Evolutionary conservation across 2,329 filamentous ascomycete genomes (phyloP).

Genomic region (Allantophomopsis lycopodina): DNA sequence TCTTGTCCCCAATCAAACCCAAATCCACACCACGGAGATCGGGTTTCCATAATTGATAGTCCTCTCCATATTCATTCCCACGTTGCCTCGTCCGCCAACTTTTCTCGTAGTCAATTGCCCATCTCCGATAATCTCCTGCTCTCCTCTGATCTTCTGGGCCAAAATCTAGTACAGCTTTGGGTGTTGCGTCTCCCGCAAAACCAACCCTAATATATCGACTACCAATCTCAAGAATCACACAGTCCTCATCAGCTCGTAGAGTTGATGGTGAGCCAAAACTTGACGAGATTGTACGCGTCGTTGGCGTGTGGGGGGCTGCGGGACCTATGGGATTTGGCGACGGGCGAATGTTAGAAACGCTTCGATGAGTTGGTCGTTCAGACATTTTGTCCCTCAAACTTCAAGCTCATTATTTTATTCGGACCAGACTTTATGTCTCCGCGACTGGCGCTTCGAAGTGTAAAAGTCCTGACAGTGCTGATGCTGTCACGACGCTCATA

Average conservation of each 20-base stretch:
- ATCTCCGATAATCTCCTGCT: slow-evolving; percentile 68
- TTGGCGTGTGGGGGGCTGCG: slow-evolving; percentile 45
- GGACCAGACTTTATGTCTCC: no score
- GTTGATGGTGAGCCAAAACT: slow-evolving; percentile 45
- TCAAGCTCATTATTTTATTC: no score
- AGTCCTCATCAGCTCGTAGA: slow-evolving; percentile 67
- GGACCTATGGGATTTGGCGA: slow-evolving; percentile 15
- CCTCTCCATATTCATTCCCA: slow-evolving; percentile 44
- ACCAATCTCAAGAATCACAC: slow-evolving; percentile 71
- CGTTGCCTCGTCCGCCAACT: slow-evolving; percentile 31
- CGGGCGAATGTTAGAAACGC: slow-evolving; percentile 40
- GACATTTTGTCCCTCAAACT: no score
- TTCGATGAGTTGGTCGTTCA: slow-evolving; percentile 35
- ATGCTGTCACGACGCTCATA: no score
- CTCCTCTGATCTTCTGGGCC: slow-evolving; percentile 64
- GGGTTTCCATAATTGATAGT: slow-evolving; percentile 64
- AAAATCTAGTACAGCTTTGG: slow-evolving; percentile 59
- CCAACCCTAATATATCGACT: slow-evolving; percentile 67
- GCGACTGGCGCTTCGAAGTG: no score
- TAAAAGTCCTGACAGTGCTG: no score
- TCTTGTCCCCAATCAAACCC: slow-evolving; percentile 70
- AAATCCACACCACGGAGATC: slow-evolving; percentile 64
- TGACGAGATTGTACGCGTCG: slow-evolving; percentile 31
- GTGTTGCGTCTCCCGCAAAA: slow-evolving; percentile 70
- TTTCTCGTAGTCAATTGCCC: slow-evolving; percentile 38